A percentile compares a stretch with the other conserved stretches of the same genome.
These are phyloP conservation scores for Calonectria montana DNA, from an alignment of 2,329 filamentous ascomycete genomes.

Conservation along the genomic window DNA sequence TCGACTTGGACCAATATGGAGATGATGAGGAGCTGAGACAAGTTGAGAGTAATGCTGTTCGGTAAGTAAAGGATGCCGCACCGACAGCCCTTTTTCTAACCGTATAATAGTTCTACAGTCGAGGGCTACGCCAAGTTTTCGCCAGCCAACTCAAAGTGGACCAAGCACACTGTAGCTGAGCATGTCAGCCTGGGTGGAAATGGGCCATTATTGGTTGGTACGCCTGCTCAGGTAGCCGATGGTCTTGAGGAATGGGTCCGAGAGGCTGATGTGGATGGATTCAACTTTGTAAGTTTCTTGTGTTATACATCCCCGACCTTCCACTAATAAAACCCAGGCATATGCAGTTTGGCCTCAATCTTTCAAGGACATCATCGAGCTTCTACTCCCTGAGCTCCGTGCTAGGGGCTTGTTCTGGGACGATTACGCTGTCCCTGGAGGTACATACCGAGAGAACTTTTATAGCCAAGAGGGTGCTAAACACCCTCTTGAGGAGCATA, in stretches of 20 bases:
- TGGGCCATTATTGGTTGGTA: conserved; percentile 73
- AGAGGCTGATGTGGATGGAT: conserved; percentile 79
- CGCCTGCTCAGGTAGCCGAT: conserved; percentile 73
- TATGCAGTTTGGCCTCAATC: conserved; percentile 76
- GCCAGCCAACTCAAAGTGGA: conserved; percentile 75
- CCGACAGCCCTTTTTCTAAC: neutral
- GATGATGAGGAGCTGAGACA: conserved; percentile 74
- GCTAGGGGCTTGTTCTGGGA: conserved; percentile 68
- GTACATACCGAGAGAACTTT: conserved; percentile 72
- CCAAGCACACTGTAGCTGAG: conserved; percentile 75
- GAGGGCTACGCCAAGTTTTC: conserved; percentile 67
- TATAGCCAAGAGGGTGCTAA: conserved; percentile 62
- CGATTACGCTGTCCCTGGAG: conserved; percentile 64
- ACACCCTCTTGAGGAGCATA: conserved; percentile 63
- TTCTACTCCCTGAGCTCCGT: conserved; percentile 72
- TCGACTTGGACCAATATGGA: conserved; percentile 65
- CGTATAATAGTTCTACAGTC: conserved; percentile 58
- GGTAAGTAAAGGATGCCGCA: conserved; percentile 36
- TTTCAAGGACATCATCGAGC: conserved; percentile 75
- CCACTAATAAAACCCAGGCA: conserved; percentile 50
- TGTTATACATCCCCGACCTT: rapidly evolving
- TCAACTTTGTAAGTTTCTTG: conserved; percentile 71
- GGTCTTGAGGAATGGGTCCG: conserved; percentile 74
- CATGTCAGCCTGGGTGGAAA: conserved; percentile 76
- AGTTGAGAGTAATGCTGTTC: conserved; percentile 71